Base-by-base conservation (phyloP, 345 rosid species). In the Lepidium sativum region DNA sequence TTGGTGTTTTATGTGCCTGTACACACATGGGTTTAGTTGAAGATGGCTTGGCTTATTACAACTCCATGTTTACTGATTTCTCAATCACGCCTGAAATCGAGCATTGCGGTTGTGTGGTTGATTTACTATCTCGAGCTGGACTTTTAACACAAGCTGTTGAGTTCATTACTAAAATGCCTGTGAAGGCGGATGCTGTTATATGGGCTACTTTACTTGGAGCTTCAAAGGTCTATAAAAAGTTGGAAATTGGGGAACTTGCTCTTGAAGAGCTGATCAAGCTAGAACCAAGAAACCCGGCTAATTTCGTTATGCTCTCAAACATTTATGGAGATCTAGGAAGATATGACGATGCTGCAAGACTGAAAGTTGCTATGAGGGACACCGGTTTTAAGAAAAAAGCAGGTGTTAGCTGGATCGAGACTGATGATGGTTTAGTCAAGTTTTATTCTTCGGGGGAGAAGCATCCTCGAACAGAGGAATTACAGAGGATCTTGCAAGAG, bases 91-190 rank as follows among this genome's bases (percentile, higher is more conserved):
- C 96, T 68, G 82, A 80, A 38, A 87, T 92, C 17, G 97, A 89
- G 75, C 98, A 92, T 47, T 87, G 86, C 9, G 97, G 97, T 5
- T 92, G 97, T 67, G 71, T 92, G 67, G 91, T 86, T 72, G 94
- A 89, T 80, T 71, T 87, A 68, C 86, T 92, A 39, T 84, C 82
- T 2, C 77, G 91, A 34, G 89, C 95, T 54, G 95, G 97, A 65
- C 84, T 77, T 47, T 65, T 92, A 60, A 69, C 48, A 40, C 81
- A 83, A 71, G 97, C 97, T 65, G 71, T 87, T 67, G 88, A 89
- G 63, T 84, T 87, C 75, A 73, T 89, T 31, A 67, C 35, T 31
- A 77, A 57, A 67, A 87, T 89, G 97, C 89, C 91, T 0, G 73
- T 68, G 43, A 65, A 85, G 76, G 84, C 97, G 1, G 91, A 89